phyloP scores from a whole-genome alignment of 352 stramenopile species.

The Phytopythium montanum region DNA sequence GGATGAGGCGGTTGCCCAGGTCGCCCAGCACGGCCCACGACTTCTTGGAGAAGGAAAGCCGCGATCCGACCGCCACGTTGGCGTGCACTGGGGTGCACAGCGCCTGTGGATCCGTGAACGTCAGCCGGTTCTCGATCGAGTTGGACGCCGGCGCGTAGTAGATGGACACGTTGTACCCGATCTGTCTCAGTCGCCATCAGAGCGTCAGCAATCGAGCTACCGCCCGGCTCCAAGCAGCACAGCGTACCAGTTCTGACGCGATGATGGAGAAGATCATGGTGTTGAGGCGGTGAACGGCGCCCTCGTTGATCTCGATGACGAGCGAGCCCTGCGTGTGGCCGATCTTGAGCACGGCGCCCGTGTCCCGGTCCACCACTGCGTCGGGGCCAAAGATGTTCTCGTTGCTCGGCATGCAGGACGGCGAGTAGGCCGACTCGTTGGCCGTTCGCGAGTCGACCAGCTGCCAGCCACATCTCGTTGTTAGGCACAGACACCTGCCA shows the following conservation, averaged over 20 bases:
- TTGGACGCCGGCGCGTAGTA: slow-evolving; percentile 1
- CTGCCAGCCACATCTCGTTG: background rate
- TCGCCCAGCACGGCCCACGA: slow-evolving; percentile 14
- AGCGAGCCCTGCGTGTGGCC: slow-evolving; percentile 32
- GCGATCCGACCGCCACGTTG: slow-evolving; percentile 29
- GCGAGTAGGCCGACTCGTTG: slow-evolving; percentile 20
- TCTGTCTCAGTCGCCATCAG: background rate
- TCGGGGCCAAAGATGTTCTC: slow-evolving; percentile 30
- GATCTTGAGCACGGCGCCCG: slow-evolving; percentile 17
- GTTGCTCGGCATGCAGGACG: slow-evolving; percentile 18
- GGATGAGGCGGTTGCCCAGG: slow-evolving; percentile 24
- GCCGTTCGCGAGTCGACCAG: slow-evolving; percentile 25
- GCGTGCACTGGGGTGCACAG: slow-evolving; percentile 31
- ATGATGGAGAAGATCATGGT: slow-evolving; percentile 44
- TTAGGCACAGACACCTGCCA: background rate
- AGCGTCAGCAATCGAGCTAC: too few species aligned
- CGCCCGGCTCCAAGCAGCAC: too few species aligned
- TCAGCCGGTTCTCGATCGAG: slow-evolving; percentile 26
- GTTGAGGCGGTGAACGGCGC: slow-evolving; percentile 32
- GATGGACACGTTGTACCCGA: slow-evolving; percentile 16
- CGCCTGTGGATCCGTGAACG: slow-evolving; percentile 8
- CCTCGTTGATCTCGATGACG: slow-evolving; percentile 39
- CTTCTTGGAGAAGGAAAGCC: slow-evolving; percentile 19
- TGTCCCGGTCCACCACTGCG: slow-evolving; percentile 16
- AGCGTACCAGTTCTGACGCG: slow-evolving; percentile 35